phyloP scores from a whole-genome alignment of 2,329 filamentous ascomycete species.

The Colletotrichum musicola region DNA sequence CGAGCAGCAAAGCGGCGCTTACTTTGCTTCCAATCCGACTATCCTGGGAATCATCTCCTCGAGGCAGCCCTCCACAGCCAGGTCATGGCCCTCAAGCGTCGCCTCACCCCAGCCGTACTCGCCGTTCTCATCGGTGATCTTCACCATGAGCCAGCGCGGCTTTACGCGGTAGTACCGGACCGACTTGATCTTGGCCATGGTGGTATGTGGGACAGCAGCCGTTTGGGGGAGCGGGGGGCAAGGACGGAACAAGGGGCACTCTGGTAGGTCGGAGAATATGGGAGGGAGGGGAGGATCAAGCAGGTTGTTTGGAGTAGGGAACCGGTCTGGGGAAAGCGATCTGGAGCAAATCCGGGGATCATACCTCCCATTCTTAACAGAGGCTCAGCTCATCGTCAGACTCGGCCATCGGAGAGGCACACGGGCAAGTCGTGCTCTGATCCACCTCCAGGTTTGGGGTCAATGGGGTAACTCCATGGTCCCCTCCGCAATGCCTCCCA shows the following conservation, averaged over 20 bases:
- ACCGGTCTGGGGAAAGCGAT: background rate
- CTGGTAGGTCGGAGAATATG: background rate
- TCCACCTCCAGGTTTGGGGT: constrained; percentile 16
- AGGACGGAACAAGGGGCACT: background rate
- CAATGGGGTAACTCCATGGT: constrained; percentile 6
- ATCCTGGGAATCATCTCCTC: constrained; percentile 70
- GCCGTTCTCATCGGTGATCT: constrained; percentile 71
- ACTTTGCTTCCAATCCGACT: constrained; percentile 74
- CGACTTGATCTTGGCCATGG: constrained; percentile 61
- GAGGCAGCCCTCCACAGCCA: constrained; percentile 74
- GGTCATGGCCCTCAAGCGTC: constrained; percentile 74
- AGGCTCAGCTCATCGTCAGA: background rate
- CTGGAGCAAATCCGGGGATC: constrained; percentile 1
- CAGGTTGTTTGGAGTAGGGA: background rate
- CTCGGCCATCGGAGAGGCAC: background rate
- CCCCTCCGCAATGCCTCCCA: constrained; percentile 1
- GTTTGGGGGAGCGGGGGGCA: background rate
- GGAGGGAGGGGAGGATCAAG: too few species aligned
- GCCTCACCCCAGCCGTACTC: constrained; percentile 75
- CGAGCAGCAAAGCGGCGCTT: constrained; percentile 28
- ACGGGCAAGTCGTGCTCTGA: background rate
- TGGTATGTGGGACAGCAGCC: background rate
- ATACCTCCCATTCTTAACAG: constrained; percentile 27
- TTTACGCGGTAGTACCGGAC: constrained; percentile 77
- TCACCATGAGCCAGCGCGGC: constrained; percentile 77